These are phyloP conservation scores for Asterella californica DNA, from an alignment of 225 moss, liverwort and hornwort genomes.

Conservation along the genomic window DNA sequence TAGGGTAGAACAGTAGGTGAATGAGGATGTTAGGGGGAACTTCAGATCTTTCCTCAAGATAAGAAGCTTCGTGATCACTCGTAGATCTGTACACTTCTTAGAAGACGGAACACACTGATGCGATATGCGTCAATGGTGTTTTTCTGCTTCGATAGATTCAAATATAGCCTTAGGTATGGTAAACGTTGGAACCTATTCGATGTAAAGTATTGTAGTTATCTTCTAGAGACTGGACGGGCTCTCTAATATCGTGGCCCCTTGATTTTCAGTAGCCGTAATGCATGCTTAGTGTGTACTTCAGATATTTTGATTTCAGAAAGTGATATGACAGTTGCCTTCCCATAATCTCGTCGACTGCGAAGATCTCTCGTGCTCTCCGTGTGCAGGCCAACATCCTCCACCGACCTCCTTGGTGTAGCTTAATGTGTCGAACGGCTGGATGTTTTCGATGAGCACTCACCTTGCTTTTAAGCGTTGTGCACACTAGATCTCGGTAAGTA, in stretches of 20 bases:
- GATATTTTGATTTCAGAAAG: not conserved
- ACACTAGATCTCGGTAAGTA: too few relatives aligned
- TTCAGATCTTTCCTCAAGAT: too few relatives aligned
- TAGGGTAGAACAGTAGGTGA: not conserved
- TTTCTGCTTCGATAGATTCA: conserved; percentile 1
- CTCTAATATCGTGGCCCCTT: not conserved
- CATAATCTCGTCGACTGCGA: too few relatives aligned
- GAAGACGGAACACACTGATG: conserved; percentile 8
- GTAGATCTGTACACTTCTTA: conserved; percentile 8
- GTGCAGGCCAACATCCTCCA: too few relatives aligned
- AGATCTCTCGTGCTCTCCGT: too few relatives aligned
- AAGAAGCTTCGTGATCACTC: not conserved
- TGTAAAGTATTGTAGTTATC: conserved; percentile 17
- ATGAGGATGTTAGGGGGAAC: too few relatives aligned
- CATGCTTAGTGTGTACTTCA: conserved; percentile 16
- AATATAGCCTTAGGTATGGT: conserved; percentile 4
- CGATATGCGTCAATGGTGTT: conserved; percentile 8
- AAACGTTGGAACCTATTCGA: conserved; percentile 10
- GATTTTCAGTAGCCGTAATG: not conserved
- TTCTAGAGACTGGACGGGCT: conserved; percentile 4
- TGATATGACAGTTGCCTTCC: too few relatives aligned
- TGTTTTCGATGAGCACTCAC: too few relatives aligned
- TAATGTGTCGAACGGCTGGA: too few relatives aligned
- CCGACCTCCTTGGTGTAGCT: too few relatives aligned
- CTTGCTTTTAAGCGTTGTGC: too few relatives aligned